A percentile compares a stretch with the other conserved stretches of the same genome.
Conservation (phyloP, 176 grass and related monocot genomes). For the Aegilops umbellulata region DNA sequence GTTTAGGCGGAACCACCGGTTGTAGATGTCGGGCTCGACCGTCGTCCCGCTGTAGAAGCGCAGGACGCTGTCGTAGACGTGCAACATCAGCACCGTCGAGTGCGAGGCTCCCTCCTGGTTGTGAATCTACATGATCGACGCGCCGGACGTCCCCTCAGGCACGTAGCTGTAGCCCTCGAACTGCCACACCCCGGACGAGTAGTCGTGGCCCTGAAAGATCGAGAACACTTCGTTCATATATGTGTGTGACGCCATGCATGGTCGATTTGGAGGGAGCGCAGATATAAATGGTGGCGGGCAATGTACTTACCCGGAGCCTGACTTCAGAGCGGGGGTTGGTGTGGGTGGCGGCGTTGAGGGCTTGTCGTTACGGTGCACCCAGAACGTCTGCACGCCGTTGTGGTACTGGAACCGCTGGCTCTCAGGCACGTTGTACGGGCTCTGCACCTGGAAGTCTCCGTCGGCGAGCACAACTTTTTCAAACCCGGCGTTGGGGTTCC, state of each 20-base stretch:
- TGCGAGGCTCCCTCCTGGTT: background rate
- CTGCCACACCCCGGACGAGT: slow-evolving; percentile 46
- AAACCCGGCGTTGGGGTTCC: slow-evolving; percentile 27
- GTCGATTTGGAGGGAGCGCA: background rate
- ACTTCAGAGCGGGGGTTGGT: slow-evolving; percentile 47
- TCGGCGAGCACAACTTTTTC: slow-evolving; percentile 14
- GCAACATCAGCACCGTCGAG: slow-evolving; percentile 36
- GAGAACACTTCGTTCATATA: too few relatives aligned
- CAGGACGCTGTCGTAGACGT: slow-evolving; percentile 33
- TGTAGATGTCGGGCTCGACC: slow-evolving; percentile 19
- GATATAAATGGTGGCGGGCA: too few relatives aligned
- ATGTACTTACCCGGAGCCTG: slow-evolving; percentile 11
- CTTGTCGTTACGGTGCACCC: slow-evolving; percentile 32
- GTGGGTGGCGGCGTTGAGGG: background rate
- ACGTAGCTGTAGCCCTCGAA: slow-evolving; percentile 46
- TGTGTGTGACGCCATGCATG: background rate
- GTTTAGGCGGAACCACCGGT: slow-evolving; percentile 54
- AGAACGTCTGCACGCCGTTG: slow-evolving; percentile 20
- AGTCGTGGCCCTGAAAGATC: slow-evolving; percentile 25
- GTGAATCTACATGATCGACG: slow-evolving; percentile 49
- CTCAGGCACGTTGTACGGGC: slow-evolving; percentile 31
- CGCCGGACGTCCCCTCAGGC: slow-evolving; percentile 27
- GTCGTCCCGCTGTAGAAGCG: background rate
- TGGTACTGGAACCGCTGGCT: background rate
- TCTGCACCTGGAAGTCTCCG: slow-evolving; percentile 21